phyloP scores from a whole-genome alignment of 169 alveolate species.

The Babesia ovata region DNA sequence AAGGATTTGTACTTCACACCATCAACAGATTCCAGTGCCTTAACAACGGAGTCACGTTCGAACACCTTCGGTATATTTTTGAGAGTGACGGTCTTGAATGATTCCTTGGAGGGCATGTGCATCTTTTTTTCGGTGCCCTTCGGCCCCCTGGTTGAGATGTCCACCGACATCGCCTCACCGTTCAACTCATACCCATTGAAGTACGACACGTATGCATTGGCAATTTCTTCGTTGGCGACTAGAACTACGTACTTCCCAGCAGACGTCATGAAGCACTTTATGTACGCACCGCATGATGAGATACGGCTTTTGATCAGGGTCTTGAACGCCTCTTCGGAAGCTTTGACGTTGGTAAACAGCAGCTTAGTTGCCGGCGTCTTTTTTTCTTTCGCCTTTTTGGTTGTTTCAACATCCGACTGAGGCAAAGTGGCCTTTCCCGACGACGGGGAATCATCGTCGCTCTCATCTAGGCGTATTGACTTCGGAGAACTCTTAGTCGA shows the following conservation, averaged over 20 bases:
- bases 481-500: neutral
- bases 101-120: slow-evolving; percentile 19
- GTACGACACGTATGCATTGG: slow-evolving; percentile 24
- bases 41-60: slow-evolving; percentile 11
- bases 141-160: neutral
- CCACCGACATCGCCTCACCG: slow-evolving; percentile 31
- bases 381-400: neutral
- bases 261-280: slow-evolving; percentile 10
- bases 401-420: too few relatives aligned
- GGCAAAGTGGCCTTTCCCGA: too few relatives aligned
- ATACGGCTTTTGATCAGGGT: slow-evolving; percentile 31
- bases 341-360: slow-evolving; percentile 39
- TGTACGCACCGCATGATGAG: slow-evolving; percentile 37
- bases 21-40: slow-evolving; percentile 23
- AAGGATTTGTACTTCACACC: slow-evolving; percentile 34
- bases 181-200: slow-evolving; percentile 39
- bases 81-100: slow-evolving; percentile 39
- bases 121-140: slow-evolving; percentile 11
- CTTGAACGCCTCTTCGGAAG: slow-evolving; percentile 36
- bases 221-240: slow-evolving; percentile 27
- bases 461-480: neutral
- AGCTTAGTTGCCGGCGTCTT: neutral
- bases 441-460: neutral
- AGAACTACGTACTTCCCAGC: slow-evolving; percentile 30
- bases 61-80: slow-evolving; percentile 27